These are phyloP conservation scores for Tolypocladium endophyticum DNA, from an alignment of 2,329 filamentous ascomycete genomes.

Conservation along the genomic window DNA sequence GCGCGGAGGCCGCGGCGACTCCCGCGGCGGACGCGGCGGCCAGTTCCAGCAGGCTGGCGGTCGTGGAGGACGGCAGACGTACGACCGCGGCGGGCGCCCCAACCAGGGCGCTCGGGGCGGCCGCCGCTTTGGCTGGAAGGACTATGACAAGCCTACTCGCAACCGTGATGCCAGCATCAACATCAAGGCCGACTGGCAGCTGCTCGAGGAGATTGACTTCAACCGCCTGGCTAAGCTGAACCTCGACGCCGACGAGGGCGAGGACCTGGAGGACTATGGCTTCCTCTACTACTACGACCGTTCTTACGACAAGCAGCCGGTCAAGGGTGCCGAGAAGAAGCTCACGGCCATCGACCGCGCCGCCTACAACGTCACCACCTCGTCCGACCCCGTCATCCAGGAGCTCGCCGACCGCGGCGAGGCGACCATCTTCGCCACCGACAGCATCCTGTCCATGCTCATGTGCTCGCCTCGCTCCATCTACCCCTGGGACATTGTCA, in stretches of 20 bases:
- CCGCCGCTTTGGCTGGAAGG: slow-evolving; percentile 94
- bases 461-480: slow-evolving; percentile 97
- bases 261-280: slow-evolving; percentile 90
- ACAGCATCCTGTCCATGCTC: slow-evolving; percentile 96
- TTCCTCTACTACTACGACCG: slow-evolving; percentile 99
- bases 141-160: slow-evolving; percentile 94
- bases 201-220: slow-evolving; percentile 98
- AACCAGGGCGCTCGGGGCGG: slow-evolving; percentile 60
- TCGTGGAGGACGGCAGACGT: slow-evolving; percentile 55
- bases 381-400: slow-evolving; percentile 91
- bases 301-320: slow-evolving; percentile 83
- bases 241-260: slow-evolving; percentile 85
- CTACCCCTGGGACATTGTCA: slow-evolving; percentile 97
- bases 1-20: slow-evolving; percentile 53
- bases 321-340: slow-evolving; percentile 81
- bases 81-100: slow-evolving; percentile 63
- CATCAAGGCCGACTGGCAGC: slow-evolving; percentile 89
- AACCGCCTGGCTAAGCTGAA: slow-evolving; percentile 92
- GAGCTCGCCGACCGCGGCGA: slow-evolving; percentile 93
- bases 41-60: slow-evolving; percentile 63
- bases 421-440: slow-evolving; percentile 92
- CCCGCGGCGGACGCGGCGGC: slow-evolving; percentile 48
- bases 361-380: slow-evolving; percentile 96
- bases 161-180: slow-evolving; percentile 94
- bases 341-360: slow-evolving; percentile 84